Conservation (phyloP, 2,329 filamentous ascomycete genomes). For the Neurospora sp. region DNA sequence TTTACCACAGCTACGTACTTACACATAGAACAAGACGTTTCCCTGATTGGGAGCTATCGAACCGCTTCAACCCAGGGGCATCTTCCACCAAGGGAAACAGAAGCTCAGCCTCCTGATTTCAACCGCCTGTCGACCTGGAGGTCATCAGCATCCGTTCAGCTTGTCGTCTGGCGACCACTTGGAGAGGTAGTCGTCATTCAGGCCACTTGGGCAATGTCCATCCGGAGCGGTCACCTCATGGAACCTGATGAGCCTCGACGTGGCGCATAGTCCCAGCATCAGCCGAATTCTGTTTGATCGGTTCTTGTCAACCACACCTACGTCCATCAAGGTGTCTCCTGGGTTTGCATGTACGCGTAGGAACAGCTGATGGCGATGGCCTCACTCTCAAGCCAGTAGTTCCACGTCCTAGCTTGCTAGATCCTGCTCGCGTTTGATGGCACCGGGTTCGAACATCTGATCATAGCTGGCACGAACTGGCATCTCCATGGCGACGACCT, state of each 20-base stretch:
- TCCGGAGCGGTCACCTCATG: neutral
- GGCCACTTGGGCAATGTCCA: accelerated
- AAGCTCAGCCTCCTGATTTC: neutral
- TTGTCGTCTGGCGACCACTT: neutral
- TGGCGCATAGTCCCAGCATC: neutral
- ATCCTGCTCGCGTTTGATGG: neutral
- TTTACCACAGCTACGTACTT: neutral
- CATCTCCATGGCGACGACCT: neutral
- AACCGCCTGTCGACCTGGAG: neutral
- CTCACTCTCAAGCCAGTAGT: neutral
- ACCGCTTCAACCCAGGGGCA: neutral
- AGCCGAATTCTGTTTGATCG: neutral
- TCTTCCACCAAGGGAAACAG: accelerated
- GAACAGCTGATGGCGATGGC: neutral
- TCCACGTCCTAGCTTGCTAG: neutral
- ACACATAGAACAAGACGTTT: neutral
- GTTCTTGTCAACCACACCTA: neutral
- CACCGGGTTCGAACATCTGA: neutral
- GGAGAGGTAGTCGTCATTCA: neutral
- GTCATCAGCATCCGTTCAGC: neutral
- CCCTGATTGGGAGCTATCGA: neutral
- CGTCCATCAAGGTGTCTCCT: neutral
- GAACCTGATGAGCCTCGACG: neutral
- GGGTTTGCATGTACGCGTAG: neutral
- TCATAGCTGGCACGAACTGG: neutral